These are phyloP conservation scores for Mucor racemosus DNA, from an alignment of 371 early-diverging fungal genomes.

Conservation along the genomic window DNA sequence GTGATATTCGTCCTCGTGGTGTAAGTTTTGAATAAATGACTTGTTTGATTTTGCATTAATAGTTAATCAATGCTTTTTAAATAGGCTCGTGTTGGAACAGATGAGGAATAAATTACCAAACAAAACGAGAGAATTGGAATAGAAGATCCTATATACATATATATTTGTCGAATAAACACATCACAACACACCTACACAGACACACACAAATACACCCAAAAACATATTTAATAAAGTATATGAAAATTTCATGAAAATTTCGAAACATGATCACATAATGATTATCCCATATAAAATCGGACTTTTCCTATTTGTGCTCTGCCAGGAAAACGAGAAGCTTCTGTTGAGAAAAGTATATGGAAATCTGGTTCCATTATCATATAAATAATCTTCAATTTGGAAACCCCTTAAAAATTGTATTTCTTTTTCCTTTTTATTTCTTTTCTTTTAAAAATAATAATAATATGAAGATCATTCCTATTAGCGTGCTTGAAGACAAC, in stretches of 20 bases:
- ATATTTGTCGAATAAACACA: neutral
- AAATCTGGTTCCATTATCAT: neutral
- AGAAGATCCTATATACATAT: neutral
- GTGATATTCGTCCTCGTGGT: conserved; percentile 49
- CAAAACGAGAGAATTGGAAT: neutral
- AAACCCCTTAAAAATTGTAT: neutral
- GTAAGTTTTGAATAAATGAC: conserved; percentile 32
- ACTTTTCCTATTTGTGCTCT: conserved; percentile 6
- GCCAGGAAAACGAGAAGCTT: conserved; percentile 13
- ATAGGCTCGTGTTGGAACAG: conserved; percentile 33
- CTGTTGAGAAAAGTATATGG: conserved; percentile 15
- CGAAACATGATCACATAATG: neutral
- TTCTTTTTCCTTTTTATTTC: neutral
- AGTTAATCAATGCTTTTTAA: too few species aligned
- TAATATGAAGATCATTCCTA: conserved; percentile 41
- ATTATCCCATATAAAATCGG: neutral
- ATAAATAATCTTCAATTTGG: neutral
- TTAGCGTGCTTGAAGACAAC: conserved; percentile 68
- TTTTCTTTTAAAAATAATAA: too few species aligned
- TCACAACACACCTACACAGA: neutral
- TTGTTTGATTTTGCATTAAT: neutral
- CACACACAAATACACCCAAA: neutral
- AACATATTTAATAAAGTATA: neutral
- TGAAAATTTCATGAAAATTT: too few species aligned
- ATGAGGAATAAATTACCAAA: conserved; percentile 8